Percentiles rank a stretch among this genome's conserved stretches.
These are phyloP conservation scores for Grosmannia penicillata DNA, from an alignment of 2,329 filamentous ascomycete genomes.

Conservation along the genomic window DNA sequence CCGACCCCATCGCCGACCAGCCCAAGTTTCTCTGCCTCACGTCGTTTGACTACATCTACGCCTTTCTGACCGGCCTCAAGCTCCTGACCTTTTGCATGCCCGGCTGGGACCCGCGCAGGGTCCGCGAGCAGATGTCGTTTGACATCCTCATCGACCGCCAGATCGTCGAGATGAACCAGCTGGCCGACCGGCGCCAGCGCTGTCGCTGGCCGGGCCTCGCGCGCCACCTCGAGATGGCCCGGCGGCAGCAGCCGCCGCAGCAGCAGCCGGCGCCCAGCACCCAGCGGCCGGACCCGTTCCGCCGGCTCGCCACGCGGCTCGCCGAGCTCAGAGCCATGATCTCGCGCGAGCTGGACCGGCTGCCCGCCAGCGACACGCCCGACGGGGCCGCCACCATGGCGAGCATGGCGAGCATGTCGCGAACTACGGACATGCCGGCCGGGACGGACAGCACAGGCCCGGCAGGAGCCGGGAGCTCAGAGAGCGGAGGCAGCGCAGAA, in stretches of 20 bases:
- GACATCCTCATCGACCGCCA: constrained; percentile 16
- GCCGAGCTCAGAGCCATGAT: constrained; percentile 8
- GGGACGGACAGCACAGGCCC: neutral
- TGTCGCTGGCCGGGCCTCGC: neutral
- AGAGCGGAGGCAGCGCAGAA: no score
- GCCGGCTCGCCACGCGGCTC: constrained; percentile 10
- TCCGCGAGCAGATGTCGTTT: constrained; percentile 21
- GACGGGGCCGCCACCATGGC: neutral
- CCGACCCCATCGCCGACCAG: constrained; percentile 11
- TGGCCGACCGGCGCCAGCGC: constrained; percentile 12
- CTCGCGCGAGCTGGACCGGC: constrained; percentile 6
- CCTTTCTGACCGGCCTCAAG: constrained; percentile 29
- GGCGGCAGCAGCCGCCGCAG: neutral
- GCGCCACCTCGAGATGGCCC: no score
- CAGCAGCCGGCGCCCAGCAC: neutral
- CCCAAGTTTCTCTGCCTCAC: constrained; percentile 28
- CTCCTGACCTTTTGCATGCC: constrained; percentile 29
- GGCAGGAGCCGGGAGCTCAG: no score
- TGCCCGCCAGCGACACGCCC: neutral
- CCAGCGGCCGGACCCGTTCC: constrained; percentile 6
- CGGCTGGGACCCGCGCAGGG: constrained; percentile 27
- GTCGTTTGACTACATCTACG: constrained; percentile 31
- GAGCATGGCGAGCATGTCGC: neutral
- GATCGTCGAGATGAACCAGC: constrained; percentile 15
- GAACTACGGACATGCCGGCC: neutral